phyloP scores from a whole-genome alignment of 805 yeast genomes.

The Barnettozyma sp. region DNA sequence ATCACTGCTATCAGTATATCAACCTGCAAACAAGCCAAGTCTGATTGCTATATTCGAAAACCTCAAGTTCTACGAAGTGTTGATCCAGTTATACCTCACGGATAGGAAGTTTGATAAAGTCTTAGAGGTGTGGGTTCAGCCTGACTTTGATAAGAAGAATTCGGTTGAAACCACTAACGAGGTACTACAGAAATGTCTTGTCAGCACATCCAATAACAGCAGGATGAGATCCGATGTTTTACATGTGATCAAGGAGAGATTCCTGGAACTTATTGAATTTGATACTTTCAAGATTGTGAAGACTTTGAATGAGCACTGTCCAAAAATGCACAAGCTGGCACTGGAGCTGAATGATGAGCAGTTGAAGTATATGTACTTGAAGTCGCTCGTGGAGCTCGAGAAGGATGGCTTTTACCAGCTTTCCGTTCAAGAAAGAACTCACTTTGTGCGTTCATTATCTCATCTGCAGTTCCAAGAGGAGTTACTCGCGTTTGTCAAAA shows the following conservation, averaged over 20 bases:
- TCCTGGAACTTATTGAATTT: constrained; percentile 22
- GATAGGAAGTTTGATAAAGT: constrained; percentile 48
- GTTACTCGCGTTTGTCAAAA: constrained; percentile 17
- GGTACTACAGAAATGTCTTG: constrained; percentile 24
- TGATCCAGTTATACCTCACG: constrained; percentile 48
- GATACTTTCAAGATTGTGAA: constrained; percentile 24
- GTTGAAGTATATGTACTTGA: constrained; percentile 21
- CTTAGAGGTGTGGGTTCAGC: constrained; percentile 45
- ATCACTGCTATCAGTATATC: constrained; percentile 59
- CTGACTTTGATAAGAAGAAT: constrained; percentile 19
- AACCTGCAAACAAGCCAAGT: constrained; percentile 45
- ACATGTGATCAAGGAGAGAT: constrained; percentile 13
- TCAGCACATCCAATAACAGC: constrained; percentile 16
- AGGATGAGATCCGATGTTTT: constrained; percentile 17
- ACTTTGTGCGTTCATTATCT: constrained; percentile 17
- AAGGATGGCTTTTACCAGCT: constrained; percentile 15
- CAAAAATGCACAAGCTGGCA: constrained; percentile 15
- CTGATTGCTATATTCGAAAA: constrained; percentile 45
- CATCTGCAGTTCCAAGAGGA: constrained; percentile 13
- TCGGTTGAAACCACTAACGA: constrained; percentile 23
- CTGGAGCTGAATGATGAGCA: constrained; percentile 17
- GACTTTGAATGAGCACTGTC: constrained; percentile 23
- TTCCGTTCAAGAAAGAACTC: constrained; percentile 17
- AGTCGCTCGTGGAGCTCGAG: constrained; percentile 19
- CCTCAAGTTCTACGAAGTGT: constrained; percentile 51